Base-by-base conservation (phyloP, 805 yeast genomes). In the Starmerella floris region DNA sequence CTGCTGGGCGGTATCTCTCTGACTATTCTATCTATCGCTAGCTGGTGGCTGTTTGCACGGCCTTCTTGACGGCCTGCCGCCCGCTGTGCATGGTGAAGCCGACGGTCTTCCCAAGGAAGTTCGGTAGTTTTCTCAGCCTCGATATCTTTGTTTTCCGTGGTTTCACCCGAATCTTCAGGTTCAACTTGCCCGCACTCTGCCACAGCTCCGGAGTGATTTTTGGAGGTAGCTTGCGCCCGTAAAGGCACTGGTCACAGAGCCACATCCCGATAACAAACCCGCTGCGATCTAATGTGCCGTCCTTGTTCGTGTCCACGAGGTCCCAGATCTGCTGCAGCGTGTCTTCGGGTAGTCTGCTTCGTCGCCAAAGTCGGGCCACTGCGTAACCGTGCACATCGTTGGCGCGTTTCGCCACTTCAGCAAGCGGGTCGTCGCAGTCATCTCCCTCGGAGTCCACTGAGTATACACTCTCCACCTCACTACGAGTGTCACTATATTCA, bases 221-320 rank as follows among this genome's bases (percentile, higher is more conserved):
- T 45, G 73, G 69, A 0, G 98, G 97, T 38, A 91, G 63, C 58
- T 91, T 91, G 31, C 94, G 68, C 0, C 98, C 98, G 57, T 88
- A 91, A 13, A 91, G 66, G 57, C 95, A 83, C 62, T 91, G 98
- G 60, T 91, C 99, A 2, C 91, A 87, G 4, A 87, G 62, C 98
- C 98, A 91, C 81, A 83, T 87, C 0, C 98, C 98, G n/a, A 87
- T 88, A 26, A 88, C 64, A 54, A 91, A 91, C 49, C 87, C 88
- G 30, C 76, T 78, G 48, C 83, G 73, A 51, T 77, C 79, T 42
- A 91, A 64, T 1, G 82, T 73, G 0, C 94, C 94, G 57, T 81
- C 91, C 30, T 52, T 51, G 43, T 56, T 53, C 10, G 58, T 51
- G 51, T 63, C 66, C 20, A 87, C 88, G 53, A 79, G 66, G 37